These are phyloP conservation scores for Collariella sp. DNA, from an alignment of 495 filamentous ascomycete species.

Conservation along the genomic window DNA sequence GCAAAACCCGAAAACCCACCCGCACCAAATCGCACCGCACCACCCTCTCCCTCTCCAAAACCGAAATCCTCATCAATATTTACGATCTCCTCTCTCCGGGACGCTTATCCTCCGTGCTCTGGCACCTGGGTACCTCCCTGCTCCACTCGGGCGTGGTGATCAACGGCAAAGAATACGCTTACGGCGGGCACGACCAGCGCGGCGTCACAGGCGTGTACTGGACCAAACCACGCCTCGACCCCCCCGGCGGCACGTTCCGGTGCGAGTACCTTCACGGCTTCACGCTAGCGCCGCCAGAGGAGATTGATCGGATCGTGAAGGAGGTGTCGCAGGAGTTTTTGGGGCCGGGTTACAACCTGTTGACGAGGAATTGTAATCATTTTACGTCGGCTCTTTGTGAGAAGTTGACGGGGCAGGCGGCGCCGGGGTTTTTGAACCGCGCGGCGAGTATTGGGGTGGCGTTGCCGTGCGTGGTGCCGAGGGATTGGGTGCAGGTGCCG, in stretches of 20 bases:
- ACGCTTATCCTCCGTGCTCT: slow-evolving; percentile 56
- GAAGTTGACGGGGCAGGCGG: slow-evolving; percentile 52
- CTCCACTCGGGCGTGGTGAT: slow-evolving; percentile 77
- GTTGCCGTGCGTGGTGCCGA: slow-evolving; percentile 69
- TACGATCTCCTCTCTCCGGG: slow-evolving; percentile 58
- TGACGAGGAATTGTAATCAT: slow-evolving; percentile 76
- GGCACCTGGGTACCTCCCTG: slow-evolving; percentile 61
- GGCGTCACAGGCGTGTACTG: slow-evolving; percentile 67
- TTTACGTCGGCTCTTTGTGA: slow-evolving; percentile 64
- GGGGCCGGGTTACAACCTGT: slow-evolving; percentile 64
- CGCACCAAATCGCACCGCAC: slow-evolving; percentile 41
- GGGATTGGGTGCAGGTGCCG: slow-evolving; percentile 68
- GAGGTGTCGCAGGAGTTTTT: slow-evolving; percentile 57
- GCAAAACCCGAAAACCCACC: background rate
- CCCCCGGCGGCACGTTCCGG: slow-evolving; percentile 64
- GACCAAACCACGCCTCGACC: slow-evolving; percentile 57
- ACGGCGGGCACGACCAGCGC: slow-evolving; percentile 65
- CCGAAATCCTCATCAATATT: slow-evolving; percentile 66
- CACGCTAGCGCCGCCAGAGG: slow-evolving; percentile 50
- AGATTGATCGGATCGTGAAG: slow-evolving; percentile 59
- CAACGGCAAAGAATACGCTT: slow-evolving; percentile 67
- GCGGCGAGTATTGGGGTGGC: slow-evolving; percentile 68
- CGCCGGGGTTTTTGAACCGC: slow-evolving; percentile 67
- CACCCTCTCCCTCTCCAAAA: slow-evolving; percentile 55
- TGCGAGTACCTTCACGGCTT: slow-evolving; percentile 64